These are phyloP conservation scores for Lumnitzera littorea DNA, from an alignment of 345 rosid genomes.

Conservation along the genomic window DNA sequence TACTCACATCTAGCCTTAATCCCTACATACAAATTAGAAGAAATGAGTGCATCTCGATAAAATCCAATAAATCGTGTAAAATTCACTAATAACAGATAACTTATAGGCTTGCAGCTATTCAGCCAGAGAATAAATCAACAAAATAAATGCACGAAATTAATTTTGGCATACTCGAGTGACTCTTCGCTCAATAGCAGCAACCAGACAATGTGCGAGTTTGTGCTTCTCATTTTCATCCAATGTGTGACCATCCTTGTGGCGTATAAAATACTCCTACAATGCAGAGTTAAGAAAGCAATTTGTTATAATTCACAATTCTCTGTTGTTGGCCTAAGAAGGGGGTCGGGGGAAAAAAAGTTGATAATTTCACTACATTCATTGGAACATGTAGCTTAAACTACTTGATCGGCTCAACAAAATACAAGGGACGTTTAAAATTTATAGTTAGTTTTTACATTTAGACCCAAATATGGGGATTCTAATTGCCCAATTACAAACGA, in stretches of 20 bases:
- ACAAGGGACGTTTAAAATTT: too few species aligned
- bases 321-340: too few species aligned
- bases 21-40: slow-evolving; percentile 24
- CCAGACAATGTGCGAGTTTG: slow-evolving; percentile 47
- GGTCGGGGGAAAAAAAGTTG: too few species aligned
- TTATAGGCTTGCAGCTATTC: too few species aligned
- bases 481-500: too few species aligned
- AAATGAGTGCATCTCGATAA: neutral
- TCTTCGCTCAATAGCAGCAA: slow-evolving; percentile 76
- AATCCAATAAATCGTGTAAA: neutral
- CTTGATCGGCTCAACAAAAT: too few species aligned
- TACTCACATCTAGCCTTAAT: slow-evolving; percentile 49
- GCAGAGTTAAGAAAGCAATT: neutral
- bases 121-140: neutral
- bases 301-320: too few species aligned
- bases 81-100: neutral
- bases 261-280: slow-evolving; percentile 73
- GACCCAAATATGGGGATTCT: too few species aligned
- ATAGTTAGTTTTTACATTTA: too few species aligned
- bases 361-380: neutral
- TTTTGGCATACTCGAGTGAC: slow-evolving; percentile 33
- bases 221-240: slow-evolving; percentile 49
- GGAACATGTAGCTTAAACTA: too few species aligned
- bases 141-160: neutral
- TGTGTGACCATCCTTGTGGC: slow-evolving; percentile 69